Percentiles rank a stretch among this genome's conserved stretches.
phyloP scores from a whole-genome alignment of 257 asterid species.

The Orobanche coerulescens region DNA sequence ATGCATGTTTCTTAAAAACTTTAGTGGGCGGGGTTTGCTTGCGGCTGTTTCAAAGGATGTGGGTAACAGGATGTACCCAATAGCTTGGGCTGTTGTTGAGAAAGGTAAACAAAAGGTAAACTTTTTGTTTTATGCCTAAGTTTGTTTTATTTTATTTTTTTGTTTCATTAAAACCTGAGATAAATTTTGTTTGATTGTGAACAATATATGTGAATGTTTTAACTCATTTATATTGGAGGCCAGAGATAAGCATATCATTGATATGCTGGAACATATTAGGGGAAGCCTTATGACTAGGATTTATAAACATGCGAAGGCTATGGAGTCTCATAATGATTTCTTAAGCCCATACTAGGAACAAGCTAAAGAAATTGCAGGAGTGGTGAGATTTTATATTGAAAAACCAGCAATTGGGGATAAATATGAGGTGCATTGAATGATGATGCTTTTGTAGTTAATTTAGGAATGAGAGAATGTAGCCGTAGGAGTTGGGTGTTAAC shows the following conservation, averaged over 20 bases:
- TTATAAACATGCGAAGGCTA: not conserved
- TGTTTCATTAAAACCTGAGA: no score
- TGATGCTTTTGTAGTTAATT: not conserved
- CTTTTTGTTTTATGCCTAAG: no score
- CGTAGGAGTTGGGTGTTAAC: no score
- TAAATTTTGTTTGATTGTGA: not conserved
- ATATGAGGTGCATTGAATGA: not conserved
- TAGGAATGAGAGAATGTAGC: not conserved
- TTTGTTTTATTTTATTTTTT: no score
- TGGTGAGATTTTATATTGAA: not conserved
- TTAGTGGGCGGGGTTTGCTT: no score
- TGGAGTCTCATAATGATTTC: not conserved
- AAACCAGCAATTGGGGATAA: not conserved
- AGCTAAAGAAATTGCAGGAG: not conserved
- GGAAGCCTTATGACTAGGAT: not conserved
- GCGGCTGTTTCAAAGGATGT: no score
- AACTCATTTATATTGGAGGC: not conserved
- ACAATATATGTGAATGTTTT: not conserved
- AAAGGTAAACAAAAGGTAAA: no score
- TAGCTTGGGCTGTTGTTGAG: no score
- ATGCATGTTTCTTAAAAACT: no score
- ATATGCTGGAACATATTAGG: not conserved
- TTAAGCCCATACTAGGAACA: not conserved
- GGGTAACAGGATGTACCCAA: no score
- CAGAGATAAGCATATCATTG: no score